Conservation (phyloP, 192 early-diverging fungal genomes). For the Kickxella alabastrina region DNA sequence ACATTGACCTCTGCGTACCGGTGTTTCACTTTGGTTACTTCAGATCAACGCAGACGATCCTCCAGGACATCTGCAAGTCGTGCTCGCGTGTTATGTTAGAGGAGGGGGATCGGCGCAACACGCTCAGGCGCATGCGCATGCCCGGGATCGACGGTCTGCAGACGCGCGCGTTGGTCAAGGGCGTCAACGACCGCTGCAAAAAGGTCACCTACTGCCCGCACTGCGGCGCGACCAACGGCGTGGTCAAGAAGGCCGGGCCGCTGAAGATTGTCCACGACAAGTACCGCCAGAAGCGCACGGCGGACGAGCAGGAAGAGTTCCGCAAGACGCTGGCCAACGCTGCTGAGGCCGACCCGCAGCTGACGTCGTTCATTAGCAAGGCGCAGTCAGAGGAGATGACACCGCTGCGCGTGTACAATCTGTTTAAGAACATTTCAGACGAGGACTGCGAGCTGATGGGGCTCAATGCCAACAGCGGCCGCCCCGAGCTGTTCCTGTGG, state of each 20-base stretch:
- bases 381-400: conserved; percentile 90
- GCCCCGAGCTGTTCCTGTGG: conserved; percentile 95
- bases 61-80: conserved; percentile 97
- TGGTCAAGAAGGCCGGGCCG: conserved; percentile 93
- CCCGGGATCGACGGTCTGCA: conserved; percentile 81
- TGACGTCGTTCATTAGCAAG: conserved; percentile 71
- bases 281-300: conserved; percentile 76
- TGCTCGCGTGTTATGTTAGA: conserved; percentile 87
- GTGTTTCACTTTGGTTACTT: conserved; percentile 99
- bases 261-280: conserved; percentile 96
- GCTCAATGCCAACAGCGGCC: conserved; percentile 73
- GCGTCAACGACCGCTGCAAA: conserved; percentile 80
- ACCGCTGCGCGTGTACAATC: conserved; percentile 75
- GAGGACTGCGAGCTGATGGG: conserved; percentile 97
- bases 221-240: conserved; percentile 78
- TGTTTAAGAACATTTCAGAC: conserved; percentile 82
- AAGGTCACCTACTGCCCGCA: conserved; percentile 80
- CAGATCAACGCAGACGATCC: conserved; percentile 75
- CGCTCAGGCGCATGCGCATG: conserved; percentile 64
- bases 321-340: conserved; percentile 74
- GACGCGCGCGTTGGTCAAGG: conserved; percentile 73
- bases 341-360: conserved; percentile 64
- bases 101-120: conserved; percentile 69
- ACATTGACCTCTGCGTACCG: conserved; percentile 85
- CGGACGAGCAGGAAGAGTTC: conserved; percentile 71